Conservation (phyloP, 1,284 basidiomycete species). For the Tylopilus orsonianus region DNA sequence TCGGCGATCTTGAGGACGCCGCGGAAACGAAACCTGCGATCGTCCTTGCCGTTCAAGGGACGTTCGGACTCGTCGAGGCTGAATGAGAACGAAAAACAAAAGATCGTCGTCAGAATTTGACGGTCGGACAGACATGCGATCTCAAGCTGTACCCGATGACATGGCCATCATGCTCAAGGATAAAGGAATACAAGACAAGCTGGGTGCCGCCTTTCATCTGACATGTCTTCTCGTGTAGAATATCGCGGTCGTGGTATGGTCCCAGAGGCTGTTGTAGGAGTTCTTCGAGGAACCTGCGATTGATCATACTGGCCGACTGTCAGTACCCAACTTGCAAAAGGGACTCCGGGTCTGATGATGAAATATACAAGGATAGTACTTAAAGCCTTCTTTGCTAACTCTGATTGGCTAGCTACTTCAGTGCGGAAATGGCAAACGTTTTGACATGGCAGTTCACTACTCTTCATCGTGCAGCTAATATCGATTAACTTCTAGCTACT, state of each 20-base stretch:
- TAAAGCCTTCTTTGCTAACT: no score
- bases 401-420: neutral
- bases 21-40: conserved; percentile 40
- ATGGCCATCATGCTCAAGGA: conserved; percentile 26
- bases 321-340: neutral
- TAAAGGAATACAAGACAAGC: conserved; percentile 32
- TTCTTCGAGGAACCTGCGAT: conserved; percentile 20
- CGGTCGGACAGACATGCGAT: neutral
- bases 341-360: no score
- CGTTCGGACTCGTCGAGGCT: conserved; percentile 34
- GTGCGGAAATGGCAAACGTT: no score
- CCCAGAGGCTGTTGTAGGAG: conserved; percentile 29
- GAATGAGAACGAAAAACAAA: neutral
- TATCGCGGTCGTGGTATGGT: conserved; percentile 31
- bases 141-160: conserved; percentile 25
- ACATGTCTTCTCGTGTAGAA: conserved; percentile 24
- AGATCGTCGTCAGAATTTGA: conserved; percentile 7
- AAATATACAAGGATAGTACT: no score
- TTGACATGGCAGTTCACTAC: neutral
- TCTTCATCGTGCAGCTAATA: neutral
- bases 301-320: conserved; percentile 23
- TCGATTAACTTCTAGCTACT: conserved; percentile 21
- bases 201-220: conserved; percentile 6
- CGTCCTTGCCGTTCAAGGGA: conserved; percentile 15
- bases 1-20: conserved; percentile 46